Conservation (phyloP, 108 stramenopile species). For the Nitzschia sp. region DNA sequence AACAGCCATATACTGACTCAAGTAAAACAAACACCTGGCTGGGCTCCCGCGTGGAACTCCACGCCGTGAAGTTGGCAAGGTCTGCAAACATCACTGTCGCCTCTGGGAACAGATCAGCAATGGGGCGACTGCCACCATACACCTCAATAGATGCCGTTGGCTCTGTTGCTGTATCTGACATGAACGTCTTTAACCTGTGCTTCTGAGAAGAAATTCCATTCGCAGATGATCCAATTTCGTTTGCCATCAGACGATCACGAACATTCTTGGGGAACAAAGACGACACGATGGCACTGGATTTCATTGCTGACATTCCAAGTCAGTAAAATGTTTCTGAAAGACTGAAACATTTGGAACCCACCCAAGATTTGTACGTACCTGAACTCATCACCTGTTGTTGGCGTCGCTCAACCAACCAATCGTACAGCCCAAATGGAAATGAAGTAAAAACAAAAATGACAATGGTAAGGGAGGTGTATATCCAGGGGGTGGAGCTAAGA, state of each 20-base stretch:
- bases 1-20: too few relatives aligned
- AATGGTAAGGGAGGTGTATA: conserved; percentile 1
- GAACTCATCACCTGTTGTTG: neutral
- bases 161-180: neutral
- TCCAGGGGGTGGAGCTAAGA: neutral
- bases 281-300: conserved; percentile 10
- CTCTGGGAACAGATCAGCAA: too few relatives aligned
- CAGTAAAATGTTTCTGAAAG: neutral
- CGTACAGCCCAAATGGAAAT: conserved; percentile 18
- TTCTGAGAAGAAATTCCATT: neutral
- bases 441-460: conserved; percentile 20
- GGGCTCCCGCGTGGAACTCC: too few relatives aligned
- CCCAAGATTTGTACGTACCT: neutral
- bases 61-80: too few relatives aligned
- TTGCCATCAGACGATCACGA: conserved; percentile 16
- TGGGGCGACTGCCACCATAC: too few relatives aligned
- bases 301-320: conserved; percentile 5
- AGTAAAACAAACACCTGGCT: too few relatives aligned
- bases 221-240: neutral
- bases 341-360: too few relatives aligned
- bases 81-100: too few relatives aligned
- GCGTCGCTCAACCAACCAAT: conserved; percentile 18
- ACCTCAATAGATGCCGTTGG: neutral
- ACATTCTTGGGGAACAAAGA: conserved; percentile 30
- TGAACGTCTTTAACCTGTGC: neutral